Percentiles rank a stretch among this genome's conserved stretches.
These are phyloP conservation scores for Didymosphaeria variabile DNA, from an alignment of 2,329 filamentous ascomycete species.

Conservation along the genomic window DNA sequence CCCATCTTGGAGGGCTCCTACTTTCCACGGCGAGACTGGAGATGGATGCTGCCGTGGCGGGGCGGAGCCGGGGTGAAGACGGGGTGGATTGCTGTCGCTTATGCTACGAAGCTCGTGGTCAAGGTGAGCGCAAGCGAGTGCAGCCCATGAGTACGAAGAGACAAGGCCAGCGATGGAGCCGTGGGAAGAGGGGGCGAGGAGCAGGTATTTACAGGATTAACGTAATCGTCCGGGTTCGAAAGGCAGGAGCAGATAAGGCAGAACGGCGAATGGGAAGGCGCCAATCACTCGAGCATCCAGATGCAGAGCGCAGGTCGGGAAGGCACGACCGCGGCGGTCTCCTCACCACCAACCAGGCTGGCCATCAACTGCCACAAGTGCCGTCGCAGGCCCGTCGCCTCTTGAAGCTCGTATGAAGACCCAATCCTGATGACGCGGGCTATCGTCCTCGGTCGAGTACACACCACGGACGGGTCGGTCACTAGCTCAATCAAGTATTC, in stretches of 20 bases:
- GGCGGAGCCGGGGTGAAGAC: not conserved
- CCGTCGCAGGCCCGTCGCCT: not conserved
- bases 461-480: not conserved
- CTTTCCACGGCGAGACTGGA: not conserved
- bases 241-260: constrained; percentile 8
- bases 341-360: constrained; percentile 9
- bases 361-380: not conserved
- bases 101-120: constrained; percentile 1
- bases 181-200: not conserved
- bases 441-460: not conserved
- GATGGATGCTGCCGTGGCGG: not conserved
- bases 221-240: not conserved
- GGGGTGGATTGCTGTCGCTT: constrained; percentile 8
- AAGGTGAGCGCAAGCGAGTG: not conserved
- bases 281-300: not conserved
- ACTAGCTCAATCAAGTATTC: constrained; percentile 10
- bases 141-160: not conserved
- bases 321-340: not conserved
- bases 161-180: not conserved
- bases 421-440: constrained; percentile 9
- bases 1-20: constrained; percentile 9
- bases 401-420: not conserved
- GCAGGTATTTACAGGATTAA: not conserved
- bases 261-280: not conserved
- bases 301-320: not conserved